A percentile compares a stretch with the other conserved stretches of the same genome.
These are phyloP conservation scores for Phycomyces nitens DNA, from an alignment of 192 early-diverging fungal species.

Conservation along the genomic window DNA sequence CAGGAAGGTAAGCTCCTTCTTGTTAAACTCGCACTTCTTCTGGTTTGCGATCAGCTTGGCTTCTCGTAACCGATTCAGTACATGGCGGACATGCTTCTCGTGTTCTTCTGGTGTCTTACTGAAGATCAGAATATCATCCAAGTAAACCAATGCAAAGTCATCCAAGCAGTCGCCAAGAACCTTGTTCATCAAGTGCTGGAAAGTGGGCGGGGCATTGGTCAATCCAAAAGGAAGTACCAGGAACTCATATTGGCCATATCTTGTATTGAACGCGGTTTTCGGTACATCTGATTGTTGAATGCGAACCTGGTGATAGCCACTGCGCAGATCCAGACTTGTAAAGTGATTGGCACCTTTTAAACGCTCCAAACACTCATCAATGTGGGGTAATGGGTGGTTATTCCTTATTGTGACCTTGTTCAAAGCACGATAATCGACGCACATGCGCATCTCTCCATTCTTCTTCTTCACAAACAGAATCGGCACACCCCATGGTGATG, in stretches of 20 bases:
- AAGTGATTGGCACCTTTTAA: constrained; percentile 33
- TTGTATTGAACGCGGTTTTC: constrained; percentile 36
- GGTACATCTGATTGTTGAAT: constrained; percentile 27
- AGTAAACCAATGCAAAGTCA: constrained; percentile 33
- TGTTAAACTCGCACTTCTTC: constrained; percentile 14
- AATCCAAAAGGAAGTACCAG: constrained; percentile 30
- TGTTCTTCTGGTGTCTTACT: constrained; percentile 31
- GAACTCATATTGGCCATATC: constrained; percentile 20
- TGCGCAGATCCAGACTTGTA: constrained; percentile 41
- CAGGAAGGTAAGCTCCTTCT: constrained; percentile 18
- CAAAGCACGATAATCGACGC: constrained; percentile 51
- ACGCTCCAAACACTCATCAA: constrained; percentile 42
- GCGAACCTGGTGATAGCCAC: constrained; percentile 43
- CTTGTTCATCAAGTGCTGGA: constrained; percentile 18
- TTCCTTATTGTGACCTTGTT: constrained; percentile 50
- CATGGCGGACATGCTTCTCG: constrained; percentile 15
- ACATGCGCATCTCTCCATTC: constrained; percentile 42
- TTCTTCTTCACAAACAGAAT: constrained; percentile 51
- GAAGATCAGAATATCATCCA: constrained; percentile 46
- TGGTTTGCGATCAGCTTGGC: not conserved
- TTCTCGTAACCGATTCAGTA: constrained; percentile 16
- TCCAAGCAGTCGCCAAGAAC: not conserved
- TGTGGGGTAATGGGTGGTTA: constrained; percentile 45
- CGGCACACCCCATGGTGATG: constrained; percentile 36
- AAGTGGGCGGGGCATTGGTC: constrained; percentile 19